Evolutionary conservation across 371 early-diverging fungal species (phyloP), one percentile per base, ranked within the genome.

Genomic region (Sporodiniella umbellata): DNA sequence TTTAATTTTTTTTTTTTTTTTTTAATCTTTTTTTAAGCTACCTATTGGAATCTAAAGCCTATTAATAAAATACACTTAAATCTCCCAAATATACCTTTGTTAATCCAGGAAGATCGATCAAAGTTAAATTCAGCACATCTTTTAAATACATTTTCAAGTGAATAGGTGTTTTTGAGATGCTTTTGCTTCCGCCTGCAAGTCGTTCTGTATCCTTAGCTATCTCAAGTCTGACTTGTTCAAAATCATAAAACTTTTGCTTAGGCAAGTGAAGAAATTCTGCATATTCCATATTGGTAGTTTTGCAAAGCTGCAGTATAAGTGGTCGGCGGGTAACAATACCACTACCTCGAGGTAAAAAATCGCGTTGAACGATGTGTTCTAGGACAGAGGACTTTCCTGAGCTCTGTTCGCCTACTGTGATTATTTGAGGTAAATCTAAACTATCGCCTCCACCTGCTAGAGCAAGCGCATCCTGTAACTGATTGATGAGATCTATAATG

Each of bases 311-410:
- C 45, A 96, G 68, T 19, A 96, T 87, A n/a, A 96, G 64, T 23
- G 97, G 97, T 31, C 97, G 81, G 44, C 94, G 82, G 35, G 97
- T 95, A 48, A 96, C 94, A 54, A 96, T 89, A 30, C 94, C 97
- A 47, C 81, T 86, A 15, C 96, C 96, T 43, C 94, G 75, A 23
- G 97, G 97, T 46, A 96, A 60, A 55, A 96, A 92, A 63, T 95
- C 95, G 47, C 87, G 84, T 23, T 91, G 89, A 33, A 95, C 92
- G 45, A 96, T 86, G 56, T 89, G 90, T 56, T 95, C 96, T 24
- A 96, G 64, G 8, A 95, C 93, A 39, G 93, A 93, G 33, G 91
- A 90, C 67, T 96, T 96, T 43, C 97, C 97, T 42, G 89, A 84
- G 45, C 93, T 92, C 64, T 96, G 96, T 30, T 78, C 81, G 60